Percentiles rank a stretch among this genome's conserved stretches.
Conservation (phyloP, 768 basidiomycete genomes). For the Mycena galericulata region DNA sequence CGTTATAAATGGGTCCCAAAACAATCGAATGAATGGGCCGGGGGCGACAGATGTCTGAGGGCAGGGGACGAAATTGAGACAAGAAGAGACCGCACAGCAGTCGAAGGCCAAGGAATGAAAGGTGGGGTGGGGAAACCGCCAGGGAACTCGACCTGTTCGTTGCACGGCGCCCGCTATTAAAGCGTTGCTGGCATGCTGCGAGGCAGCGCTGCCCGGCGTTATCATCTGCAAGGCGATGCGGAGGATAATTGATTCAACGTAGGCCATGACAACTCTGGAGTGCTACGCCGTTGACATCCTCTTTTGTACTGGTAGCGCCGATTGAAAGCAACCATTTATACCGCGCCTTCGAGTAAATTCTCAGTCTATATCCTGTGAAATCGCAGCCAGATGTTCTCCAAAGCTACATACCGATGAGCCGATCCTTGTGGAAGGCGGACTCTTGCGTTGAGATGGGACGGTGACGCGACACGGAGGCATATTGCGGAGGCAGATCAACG, state of each 20-base stretch:
- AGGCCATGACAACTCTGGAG: background rate
- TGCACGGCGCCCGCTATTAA: background rate
- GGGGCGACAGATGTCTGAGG: background rate
- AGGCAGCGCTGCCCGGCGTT: too few relatives aligned
- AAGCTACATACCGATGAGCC: too few relatives aligned
- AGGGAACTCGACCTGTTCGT: slow-evolving; percentile 11
- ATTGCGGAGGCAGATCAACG: too few relatives aligned
- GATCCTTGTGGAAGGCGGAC: too few relatives aligned
- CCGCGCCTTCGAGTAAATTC: too few relatives aligned
- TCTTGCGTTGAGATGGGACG: too few relatives aligned
- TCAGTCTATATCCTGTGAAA: too few relatives aligned
- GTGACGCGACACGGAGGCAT: too few relatives aligned
- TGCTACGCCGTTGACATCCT: too few relatives aligned
- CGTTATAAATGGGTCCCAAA: background rate
- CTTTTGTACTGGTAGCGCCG: too few relatives aligned
- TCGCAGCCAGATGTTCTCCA: too few relatives aligned
- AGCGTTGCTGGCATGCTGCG: slow-evolving; percentile 2
- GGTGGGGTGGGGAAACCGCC: slow-evolving; percentile 14
- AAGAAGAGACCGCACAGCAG: slow-evolving; percentile 16
- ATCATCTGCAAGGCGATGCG: background rate
- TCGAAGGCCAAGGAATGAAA: slow-evolving; percentile 1
- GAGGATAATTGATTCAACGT: background rate
- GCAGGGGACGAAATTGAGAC: background rate
- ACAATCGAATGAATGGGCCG: background rate
- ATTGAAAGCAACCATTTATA: too few relatives aligned